Percentiles rank a stretch among this genome's conserved stretches.
Evolutionary conservation across 805 yeast species (phyloP).

Genomic region (Pichia californica): DNA sequence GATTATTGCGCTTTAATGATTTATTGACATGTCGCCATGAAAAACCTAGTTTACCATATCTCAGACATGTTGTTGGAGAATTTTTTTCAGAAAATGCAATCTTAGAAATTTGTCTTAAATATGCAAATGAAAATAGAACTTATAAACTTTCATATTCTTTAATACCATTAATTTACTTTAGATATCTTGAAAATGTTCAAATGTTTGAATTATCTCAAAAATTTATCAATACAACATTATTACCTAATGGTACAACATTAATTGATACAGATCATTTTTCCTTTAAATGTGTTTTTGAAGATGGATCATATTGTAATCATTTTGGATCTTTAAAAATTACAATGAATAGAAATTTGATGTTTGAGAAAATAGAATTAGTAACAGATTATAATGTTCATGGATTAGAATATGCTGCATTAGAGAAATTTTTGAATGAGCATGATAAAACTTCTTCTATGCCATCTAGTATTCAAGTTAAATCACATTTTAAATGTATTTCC

Average conservation of each 20-base stretch:
- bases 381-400: constrained; percentile 39
- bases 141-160: constrained; percentile 61
- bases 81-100: constrained; percentile 48
- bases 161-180: constrained; percentile 56
- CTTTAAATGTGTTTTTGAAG: constrained; percentile 48
- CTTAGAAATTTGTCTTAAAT: constrained; percentile 40
- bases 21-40: constrained; percentile 30
- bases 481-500: constrained; percentile 21
- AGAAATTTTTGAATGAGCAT: constrained; percentile 32
- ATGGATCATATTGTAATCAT: constrained; percentile 64
- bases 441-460: constrained; percentile 10
- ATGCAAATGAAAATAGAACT: constrained; percentile 42
- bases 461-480: background rate
- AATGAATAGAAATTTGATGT: constrained; percentile 53
- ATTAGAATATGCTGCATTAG: constrained; percentile 41
- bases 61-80: constrained; percentile 44
- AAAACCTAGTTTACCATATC: constrained; percentile 39
- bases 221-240: constrained; percentile 43
- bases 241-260: constrained; percentile 47
- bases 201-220: constrained; percentile 47
- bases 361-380: constrained; percentile 68
- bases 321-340: constrained; percentile 56
- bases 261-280: constrained; percentile 47
- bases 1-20: constrained; percentile 46
- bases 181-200: constrained; percentile 45